These are phyloP conservation scores for Rehmannia glutinosa DNA, from an alignment of 257 asterid species.

Conservation along the genomic window DNA sequence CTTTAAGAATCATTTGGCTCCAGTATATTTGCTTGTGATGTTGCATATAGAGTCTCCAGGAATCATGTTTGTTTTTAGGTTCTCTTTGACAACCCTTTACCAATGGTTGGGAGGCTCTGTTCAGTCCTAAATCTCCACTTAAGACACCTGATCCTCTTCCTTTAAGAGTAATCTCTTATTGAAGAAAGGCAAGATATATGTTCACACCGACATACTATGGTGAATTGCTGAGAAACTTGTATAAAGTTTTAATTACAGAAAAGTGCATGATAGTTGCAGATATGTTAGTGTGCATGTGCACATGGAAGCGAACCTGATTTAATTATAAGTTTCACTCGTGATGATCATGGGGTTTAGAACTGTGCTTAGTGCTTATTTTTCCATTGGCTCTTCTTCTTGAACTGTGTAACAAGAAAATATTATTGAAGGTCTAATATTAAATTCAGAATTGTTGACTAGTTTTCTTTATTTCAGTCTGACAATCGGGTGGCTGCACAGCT, in stretches of 20 bases:
- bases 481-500: conserved; percentile 79
- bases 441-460: conserved; percentile 4
- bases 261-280: background rate
- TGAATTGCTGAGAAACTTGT: conserved; percentile 2
- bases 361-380: conserved; percentile 6
- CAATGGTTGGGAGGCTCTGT: too few relatives aligned
- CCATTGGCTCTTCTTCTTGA: conserved; percentile 14
- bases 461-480: conserved; percentile 63
- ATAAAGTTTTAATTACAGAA: background rate
- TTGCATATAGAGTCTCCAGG: too few relatives aligned
- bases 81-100: too few relatives aligned
- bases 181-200: too few relatives aligned
- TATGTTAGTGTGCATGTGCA: conserved; percentile 8
- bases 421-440: conserved; percentile 4
- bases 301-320: background rate
- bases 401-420: conserved; percentile 6
- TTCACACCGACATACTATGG: background rate
- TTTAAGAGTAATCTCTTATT: too few relatives aligned
- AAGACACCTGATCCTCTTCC: too few relatives aligned
- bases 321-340: background rate
- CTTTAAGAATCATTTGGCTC: too few relatives aligned
- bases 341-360: conserved; percentile 16
- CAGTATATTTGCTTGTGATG: too few relatives aligned
- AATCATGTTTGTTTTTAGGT: too few relatives aligned
- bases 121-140: too few relatives aligned